Evolutionary conservation across 2,329 filamentous ascomycete species (phyloP), one percentile per base, ranked within the genome.

Genomic region (Aspergillus sp.): DNA sequence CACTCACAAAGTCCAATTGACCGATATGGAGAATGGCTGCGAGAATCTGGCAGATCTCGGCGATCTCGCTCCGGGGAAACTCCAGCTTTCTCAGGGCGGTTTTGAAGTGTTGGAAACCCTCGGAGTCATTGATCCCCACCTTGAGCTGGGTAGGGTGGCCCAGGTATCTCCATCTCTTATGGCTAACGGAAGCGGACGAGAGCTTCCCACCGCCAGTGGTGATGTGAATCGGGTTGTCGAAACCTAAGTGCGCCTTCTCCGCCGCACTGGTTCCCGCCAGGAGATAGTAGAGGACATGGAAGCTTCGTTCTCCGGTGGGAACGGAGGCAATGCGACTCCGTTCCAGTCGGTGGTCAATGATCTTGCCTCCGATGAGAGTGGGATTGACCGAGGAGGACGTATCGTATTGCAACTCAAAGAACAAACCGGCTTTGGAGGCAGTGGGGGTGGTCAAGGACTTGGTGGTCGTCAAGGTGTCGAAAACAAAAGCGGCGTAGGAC

Each of bases 91-190:
- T 84, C 45, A 99, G 77, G 1, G 94, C 94, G 1, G 90, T 96
- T 78, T 97, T 97, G 81, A 99, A 97, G 49, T 97, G 87, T 67
- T 95, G 90, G 72, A 99, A 99, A 4, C 93, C 94, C 65, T 96
- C 92, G 1, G 87, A 81, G 66, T 99, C 94, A 65, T 99, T 96
- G 69, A 99, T 92, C 52, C 94, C 94, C 24, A 97, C 90, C 71
- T 96, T 97, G 59, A 99, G 81, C 73, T 99, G 94, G 0, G 93
- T 96, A 1, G 93, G 94, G 63, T 99, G 94, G 3, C 94, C 94
- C 3, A 99, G 82, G 67, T 95, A 99, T 68, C 91, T 89, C 94
- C 94, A 99, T 73, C 94, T 82, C 75, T 90, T 95, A 64, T 87
- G 84, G n/a, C 75, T 74, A 14, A 73, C 67, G 10, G 74, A 76